Conservation (phyloP, 345 rosid species). For the Luvunga scandens region DNA sequence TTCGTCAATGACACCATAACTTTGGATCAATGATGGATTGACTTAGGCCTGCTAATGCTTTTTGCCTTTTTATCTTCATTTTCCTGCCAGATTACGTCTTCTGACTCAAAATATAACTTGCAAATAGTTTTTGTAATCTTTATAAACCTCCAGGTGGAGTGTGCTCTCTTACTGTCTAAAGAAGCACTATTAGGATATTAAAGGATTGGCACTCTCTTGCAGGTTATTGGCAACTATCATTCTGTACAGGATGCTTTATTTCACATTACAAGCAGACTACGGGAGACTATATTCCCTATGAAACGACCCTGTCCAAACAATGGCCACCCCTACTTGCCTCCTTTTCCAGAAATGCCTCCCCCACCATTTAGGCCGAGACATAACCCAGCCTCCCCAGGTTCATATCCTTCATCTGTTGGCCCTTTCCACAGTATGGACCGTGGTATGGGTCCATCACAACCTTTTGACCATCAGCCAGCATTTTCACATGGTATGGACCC, state of each 20-base stretch:
- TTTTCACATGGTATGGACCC: conserved; percentile 47
- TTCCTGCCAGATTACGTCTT: background rate
- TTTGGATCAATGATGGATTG: background rate
- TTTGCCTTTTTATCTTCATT: background rate
- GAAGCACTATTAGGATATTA: conserved; percentile 1
- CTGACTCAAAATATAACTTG: background rate
- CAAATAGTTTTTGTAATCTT: conserved; percentile 1
- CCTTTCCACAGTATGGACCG: conserved; percentile 50
- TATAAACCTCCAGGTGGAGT: background rate
- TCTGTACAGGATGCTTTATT: conserved; percentile 77
- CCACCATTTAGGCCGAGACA: conserved; percentile 70
- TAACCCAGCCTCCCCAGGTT: conserved; percentile 58
- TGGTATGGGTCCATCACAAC: conserved; percentile 35
- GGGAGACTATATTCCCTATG: conserved; percentile 63
- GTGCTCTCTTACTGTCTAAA: background rate
- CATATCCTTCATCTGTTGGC: conserved; percentile 52
- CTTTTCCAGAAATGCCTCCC: conserved; percentile 65
- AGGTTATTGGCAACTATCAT: conserved; percentile 67
- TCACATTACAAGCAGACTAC: conserved; percentile 68
- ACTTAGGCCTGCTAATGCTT: background rate
- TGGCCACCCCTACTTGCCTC: conserved; percentile 60
- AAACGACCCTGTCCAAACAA: conserved; percentile 39
- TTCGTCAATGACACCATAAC: background rate
- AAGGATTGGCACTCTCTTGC: conserved; percentile 24
- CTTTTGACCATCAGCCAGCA: conserved; percentile 43